Base-by-base conservation (phyloP, 805 yeast genomes). In the Hanseniaspora meyeri region DNA sequence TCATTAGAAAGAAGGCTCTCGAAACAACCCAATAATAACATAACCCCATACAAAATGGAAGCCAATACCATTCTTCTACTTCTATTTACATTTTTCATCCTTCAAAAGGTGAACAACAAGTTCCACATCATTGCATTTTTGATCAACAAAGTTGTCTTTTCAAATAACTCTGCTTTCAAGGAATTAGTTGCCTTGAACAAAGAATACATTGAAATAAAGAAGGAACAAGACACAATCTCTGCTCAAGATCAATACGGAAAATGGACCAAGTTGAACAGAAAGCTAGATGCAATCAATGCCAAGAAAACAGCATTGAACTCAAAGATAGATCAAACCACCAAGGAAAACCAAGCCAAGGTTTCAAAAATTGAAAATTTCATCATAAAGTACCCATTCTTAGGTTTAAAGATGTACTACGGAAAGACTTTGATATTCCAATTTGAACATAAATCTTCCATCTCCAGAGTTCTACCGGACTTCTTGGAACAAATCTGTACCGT, bases 171-270 rank as follows among this genome's bases (percentile, higher is more conserved):
- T 8, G 20, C 49, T 7, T 36, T 46, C 11, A 45, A 53, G 34
- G 19, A 53, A 32, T 16, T 40, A 1, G 34, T 31, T 7, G 43
- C 42, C 14, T 27, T 53, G 29, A 46, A 46, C 37, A 61, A 64
- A 9, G 77, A 84, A 60, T 77, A 82, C 51, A 65, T 68, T 16
- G 67, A 70, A 19, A 64, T 80, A 24, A 73, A 77, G 61, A 73
- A 71, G 14, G 79, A 82, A 62, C 77, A 88, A 59, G 72, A 79
- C 34, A 60, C 74, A 2, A 78, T 89, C 10, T 79, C 87, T 56
- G 91, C 97, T 1, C 96, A 91, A 68, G 97, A 93, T 66, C 82
- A 93, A 64, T 93, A 91, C 68, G 96, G 97, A 32, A 83, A 79
- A 64, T 93, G 97, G 97, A 95, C 97, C 1, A 88, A 88, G 67